Evolutionary conservation across 148 eudicot genomes (phyloP).

Genomic region (Selenicereus undatus): DNA sequence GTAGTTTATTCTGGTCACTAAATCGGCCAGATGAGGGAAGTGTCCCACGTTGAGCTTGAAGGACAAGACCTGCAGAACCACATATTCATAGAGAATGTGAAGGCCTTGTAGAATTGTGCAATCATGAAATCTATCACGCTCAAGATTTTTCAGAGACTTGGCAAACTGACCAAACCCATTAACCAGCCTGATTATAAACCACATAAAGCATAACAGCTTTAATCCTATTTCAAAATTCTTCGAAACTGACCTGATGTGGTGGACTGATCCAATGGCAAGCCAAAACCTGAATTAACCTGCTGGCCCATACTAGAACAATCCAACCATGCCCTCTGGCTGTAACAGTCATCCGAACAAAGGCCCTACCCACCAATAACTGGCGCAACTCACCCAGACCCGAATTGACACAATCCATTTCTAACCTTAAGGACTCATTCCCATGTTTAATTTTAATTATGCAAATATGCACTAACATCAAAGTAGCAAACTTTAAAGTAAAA

Average conservation of each 20-base stretch:
- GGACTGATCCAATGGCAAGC: not conserved
- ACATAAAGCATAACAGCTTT: not conserved
- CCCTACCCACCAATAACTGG: not conserved
- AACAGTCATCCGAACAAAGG: not conserved
- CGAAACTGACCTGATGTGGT: not conserved
- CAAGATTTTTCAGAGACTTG: no score
- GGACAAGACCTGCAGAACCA: conserved; percentile 67
- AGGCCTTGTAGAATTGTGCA: not conserved
- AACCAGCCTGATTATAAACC: not conserved
- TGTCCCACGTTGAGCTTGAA: conserved; percentile 93
- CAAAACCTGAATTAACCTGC: not conserved
- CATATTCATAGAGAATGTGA: not conserved
- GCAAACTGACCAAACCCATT: no score
- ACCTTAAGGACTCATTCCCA: not conserved
- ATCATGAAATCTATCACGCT: not conserved
- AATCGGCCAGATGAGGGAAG: conserved; percentile 89
- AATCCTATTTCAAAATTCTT: not conserved
- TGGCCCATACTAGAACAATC: not conserved
- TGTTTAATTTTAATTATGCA: not conserved
- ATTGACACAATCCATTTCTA: not conserved
- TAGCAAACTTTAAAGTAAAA: not conserved
- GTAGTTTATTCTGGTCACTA: conserved; percentile 3
- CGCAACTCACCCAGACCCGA: not conserved
- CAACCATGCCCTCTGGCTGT: not conserved
- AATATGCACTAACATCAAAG: not conserved